Evolutionary conservation across 768 basidiomycete genomes (phyloP), one percentile per base, ranked within the genome.

Genomic region (Dacryopinax spathularia): DNA sequence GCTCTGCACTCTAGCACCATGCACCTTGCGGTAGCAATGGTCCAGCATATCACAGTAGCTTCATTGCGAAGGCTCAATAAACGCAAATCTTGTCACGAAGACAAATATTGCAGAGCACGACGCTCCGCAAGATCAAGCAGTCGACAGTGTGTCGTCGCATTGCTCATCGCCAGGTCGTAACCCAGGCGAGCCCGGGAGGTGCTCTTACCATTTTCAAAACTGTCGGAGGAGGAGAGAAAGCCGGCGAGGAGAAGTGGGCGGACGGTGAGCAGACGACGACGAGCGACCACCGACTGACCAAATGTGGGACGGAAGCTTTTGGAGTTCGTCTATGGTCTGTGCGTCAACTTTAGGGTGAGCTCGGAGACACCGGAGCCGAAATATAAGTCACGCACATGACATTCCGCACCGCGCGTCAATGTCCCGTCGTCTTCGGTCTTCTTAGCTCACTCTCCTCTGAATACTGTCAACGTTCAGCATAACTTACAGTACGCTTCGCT

Each of bases 1-100:
- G 48, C 48, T 56, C 48, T 56, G 48, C 48, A 56, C 48, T 56
- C 48, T 56, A 56, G 48, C 25, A 29, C 48, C 48, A 29, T 56
- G 25, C 48, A 56, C 48, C 12, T 5, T 27, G 25, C 12, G 20
- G 48, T 56, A 20, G n/a, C n/a, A 22, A 56, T 20, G 48, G 48
- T 29, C 48, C 48, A 56, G 48, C 48, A 29, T 56, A 29, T 56
- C 48, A 56, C 25, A 10, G 31, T 5, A 5, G 48, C 48, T 56
- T 56, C 48, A 56, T 56, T 18, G 48, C 48, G 48, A 56, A 13
- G 48, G 48, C 20, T 29, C 25, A 15, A n/a, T 20, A 20, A 5
- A 29, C 48, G 48, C 48, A 56, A 56, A 56, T 56, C 48, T 56
- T 13, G 15, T 27, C 48, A 13, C 20, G 48, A 56, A 27, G 48